These are phyloP conservation scores for Sarocladium oryzae DNA, from an alignment of 2,329 filamentous ascomycete genomes.

Conservation along the genomic window DNA sequence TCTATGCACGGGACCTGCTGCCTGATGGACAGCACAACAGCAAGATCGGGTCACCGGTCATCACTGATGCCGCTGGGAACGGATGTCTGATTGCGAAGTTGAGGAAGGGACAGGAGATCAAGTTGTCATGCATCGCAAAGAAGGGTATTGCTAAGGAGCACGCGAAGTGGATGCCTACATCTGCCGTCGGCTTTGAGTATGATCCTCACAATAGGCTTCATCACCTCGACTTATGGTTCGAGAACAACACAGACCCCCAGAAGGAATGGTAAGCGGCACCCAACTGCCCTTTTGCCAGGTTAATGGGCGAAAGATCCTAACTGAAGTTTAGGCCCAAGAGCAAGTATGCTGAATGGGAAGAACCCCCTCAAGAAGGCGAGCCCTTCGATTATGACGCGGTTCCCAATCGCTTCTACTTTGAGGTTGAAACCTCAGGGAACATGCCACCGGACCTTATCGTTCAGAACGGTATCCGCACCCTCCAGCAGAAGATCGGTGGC, in stretches of 20 bases:
- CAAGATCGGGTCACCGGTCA: constrained; percentile 74
- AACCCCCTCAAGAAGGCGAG: constrained; percentile 73
- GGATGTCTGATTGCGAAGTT: constrained; percentile 88
- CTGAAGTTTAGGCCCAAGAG: constrained; percentile 61
- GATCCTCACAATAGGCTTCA: constrained; percentile 94
- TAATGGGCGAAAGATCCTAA: constrained; percentile 9
- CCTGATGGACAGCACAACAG: constrained; percentile 65
- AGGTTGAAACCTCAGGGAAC: constrained; percentile 83
- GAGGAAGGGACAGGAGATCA: constrained; percentile 80
- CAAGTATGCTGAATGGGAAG: constrained; percentile 73
- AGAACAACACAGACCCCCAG: constrained; percentile 62
- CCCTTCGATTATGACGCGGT: constrained; percentile 86
- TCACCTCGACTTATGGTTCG: constrained; percentile 93
- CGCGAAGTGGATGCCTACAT: constrained; percentile 92
- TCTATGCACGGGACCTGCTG: constrained; percentile 85
- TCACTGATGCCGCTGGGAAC: constrained; percentile 72
- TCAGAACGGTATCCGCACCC: constrained; percentile 76
- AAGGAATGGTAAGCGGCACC: constrained; percentile 68
- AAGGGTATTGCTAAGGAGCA: constrained; percentile 99
- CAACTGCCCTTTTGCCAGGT: not conserved
- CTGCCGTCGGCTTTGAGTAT: constrained; percentile 94
- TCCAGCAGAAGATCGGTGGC: constrained; percentile 84
- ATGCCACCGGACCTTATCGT: constrained; percentile 88
- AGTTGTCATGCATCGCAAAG: constrained; percentile 88
- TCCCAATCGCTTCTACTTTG: constrained; percentile 82